These are phyloP conservation scores for Cystobasidium onofrii DNA, from an alignment of 768 basidiomycete species.

Conservation along the genomic window DNA sequence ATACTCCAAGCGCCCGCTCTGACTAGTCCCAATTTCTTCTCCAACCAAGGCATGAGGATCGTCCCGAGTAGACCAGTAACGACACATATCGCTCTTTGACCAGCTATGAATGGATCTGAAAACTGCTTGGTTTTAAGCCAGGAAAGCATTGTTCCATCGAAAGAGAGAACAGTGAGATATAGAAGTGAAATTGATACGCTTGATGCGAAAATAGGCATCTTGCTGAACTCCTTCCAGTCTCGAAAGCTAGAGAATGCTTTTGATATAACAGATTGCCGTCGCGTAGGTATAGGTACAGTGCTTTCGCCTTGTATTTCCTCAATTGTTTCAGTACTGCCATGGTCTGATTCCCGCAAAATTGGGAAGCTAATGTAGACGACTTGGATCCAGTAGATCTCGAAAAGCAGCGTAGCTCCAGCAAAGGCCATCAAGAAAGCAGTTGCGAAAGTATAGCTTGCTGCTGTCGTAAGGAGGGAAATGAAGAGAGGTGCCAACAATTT, in stretches of 20 bases:
- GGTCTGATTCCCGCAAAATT: background rate
- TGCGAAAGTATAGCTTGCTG: slow-evolving; percentile 43
- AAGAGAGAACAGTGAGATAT: slow-evolving; percentile 51
- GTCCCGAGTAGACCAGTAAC: slow-evolving; percentile 52
- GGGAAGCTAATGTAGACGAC: slow-evolving; percentile 10
- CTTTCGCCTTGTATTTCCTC: background rate
- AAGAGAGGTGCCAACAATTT: slow-evolving; percentile 54
- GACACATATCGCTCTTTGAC: slow-evolving; percentile 51
- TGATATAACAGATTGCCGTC: background rate
- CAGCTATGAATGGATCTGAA: slow-evolving; percentile 52
- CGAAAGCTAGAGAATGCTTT: background rate
- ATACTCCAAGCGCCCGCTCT: slow-evolving; percentile 54
- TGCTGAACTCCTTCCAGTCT: slow-evolving; percentile 49
- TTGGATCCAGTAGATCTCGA: slow-evolving; percentile 48
- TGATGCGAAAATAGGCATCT: slow-evolving; percentile 48
- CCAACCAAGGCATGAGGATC: slow-evolving; percentile 49
- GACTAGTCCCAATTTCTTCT: slow-evolving; percentile 49
- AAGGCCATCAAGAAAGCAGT: slow-evolving; percentile 45
- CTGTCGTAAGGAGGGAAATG: slow-evolving; percentile 50
- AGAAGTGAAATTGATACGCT: slow-evolving; percentile 50
- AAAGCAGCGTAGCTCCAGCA: slow-evolving; percentile 46
- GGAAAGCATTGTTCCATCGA: slow-evolving; percentile 54
- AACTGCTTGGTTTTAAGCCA: slow-evolving; percentile 52
- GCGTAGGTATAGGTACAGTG: background rate
- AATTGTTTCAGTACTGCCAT: background rate